phyloP scores from a whole-genome alignment of 2,329 filamentous ascomycete genomes.

The Sclerotinia glacialis region DNA sequence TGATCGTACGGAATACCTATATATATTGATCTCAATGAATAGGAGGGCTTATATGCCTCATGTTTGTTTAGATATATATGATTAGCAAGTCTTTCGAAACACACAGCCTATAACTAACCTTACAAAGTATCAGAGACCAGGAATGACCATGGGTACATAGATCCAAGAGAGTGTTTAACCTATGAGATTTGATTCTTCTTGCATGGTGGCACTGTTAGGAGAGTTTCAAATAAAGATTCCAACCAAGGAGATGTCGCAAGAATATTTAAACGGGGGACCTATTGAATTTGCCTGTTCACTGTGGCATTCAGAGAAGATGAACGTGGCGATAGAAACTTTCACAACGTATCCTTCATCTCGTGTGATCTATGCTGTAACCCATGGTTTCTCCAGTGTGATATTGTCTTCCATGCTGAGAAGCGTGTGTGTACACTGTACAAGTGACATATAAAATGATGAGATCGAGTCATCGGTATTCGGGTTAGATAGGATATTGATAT shows the following conservation, averaged over 20 bases:
- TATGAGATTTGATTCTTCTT: conserved; percentile 7
- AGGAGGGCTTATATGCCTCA: not conserved
- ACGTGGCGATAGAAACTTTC: conserved; percentile 1
- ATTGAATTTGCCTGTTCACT: not conserved
- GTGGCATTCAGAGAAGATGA: not conserved
- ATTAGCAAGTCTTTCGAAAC: conserved; percentile 2
- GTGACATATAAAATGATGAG: not conserved
- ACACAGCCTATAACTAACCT: not conserved
- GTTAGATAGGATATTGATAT: not conserved
- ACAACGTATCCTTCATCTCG: conserved; percentile 11
- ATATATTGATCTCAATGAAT: not conserved
- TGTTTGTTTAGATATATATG: not conserved
- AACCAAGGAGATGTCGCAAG: conserved; percentile 7
- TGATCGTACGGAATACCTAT: no score
- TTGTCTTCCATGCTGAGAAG: not conserved
- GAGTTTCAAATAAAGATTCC: conserved; percentile 10
- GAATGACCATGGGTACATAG: not conserved
- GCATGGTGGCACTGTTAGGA: conserved; percentile 4
- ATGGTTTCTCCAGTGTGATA: not conserved
- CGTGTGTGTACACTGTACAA: no score
- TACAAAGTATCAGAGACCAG: conserved; percentile 8
- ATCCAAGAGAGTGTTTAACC: conserved; percentile 2
- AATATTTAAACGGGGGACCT: not conserved
- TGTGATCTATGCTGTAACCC: conserved; percentile 9
- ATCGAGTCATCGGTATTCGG: not conserved